These are phyloP conservation scores for Rheum nobile DNA, from an alignment of 148 eudicot genomes.

Conservation along the genomic window DNA sequence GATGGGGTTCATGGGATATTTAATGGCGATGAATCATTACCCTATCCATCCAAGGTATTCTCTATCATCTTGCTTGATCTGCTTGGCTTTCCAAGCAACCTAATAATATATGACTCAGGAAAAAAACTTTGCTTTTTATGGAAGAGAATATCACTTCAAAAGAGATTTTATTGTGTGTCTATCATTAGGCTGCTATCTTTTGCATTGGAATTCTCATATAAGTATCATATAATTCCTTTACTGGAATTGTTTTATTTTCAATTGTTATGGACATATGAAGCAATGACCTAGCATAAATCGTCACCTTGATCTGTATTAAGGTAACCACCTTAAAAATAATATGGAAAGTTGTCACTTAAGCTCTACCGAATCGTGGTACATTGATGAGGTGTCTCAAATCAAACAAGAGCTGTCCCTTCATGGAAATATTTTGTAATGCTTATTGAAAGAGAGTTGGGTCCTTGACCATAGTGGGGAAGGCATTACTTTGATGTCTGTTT, in stretches of 20 bases:
- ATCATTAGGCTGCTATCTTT: not conserved
- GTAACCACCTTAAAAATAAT: not conserved
- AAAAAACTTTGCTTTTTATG: not conserved
- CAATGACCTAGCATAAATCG: not conserved
- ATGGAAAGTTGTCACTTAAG: not conserved
- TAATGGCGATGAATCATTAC: constrained; percentile 72
- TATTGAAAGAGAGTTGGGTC: not conserved
- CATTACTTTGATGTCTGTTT: not conserved
- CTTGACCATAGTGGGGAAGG: not conserved
- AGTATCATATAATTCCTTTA: not conserved
- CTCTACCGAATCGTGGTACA: not conserved
- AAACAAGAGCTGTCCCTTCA: not conserved
- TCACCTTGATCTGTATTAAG: not conserved
- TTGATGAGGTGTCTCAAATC: not conserved
- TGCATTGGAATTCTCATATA: not conserved
- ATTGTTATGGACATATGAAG: not conserved
- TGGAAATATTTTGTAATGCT: not conserved
- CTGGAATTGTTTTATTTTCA: not conserved
- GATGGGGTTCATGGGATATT: constrained; percentile 78
- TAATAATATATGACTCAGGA: not conserved
- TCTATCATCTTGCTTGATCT: not conserved
- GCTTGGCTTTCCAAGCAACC: not conserved
- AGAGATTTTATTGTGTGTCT: not conserved
- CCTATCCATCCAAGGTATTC: constrained; percentile 87
- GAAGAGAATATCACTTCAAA: not conserved